Evolutionary conservation across 306 rosid species (phyloP), one percentile per base, ranked within the genome.

Genomic region (Begonia peltatifolia): DNA sequence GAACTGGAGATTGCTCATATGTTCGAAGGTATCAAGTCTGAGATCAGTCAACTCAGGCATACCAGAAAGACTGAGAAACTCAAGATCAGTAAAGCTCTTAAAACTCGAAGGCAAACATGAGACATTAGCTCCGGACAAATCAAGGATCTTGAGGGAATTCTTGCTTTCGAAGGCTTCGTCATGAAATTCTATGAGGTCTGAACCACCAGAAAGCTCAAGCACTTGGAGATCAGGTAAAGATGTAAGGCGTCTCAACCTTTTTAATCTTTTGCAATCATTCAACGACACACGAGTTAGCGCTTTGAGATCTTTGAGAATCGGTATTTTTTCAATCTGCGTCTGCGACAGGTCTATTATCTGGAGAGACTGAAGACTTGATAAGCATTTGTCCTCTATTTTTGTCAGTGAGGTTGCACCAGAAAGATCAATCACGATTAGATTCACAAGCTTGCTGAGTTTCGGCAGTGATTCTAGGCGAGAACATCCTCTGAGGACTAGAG

Each of bases 381-480:
- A 41, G 41, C 14, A 17, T 20, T 63, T 56, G 53, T 56, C 65
- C 22, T 4, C 16, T 15, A 73, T 12, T 14, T 2, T 56, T 18
- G 1, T 47, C 43, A 73, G 57, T 14, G 59, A 56, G 14, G 47
- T 35, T 42, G 74, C 64, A 52, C 78, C 71, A 42, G 65, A 61
- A 47, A 73, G 68, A 73, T 73, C 74, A 64, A 73, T 55, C 50
- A 68, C 48, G 67, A 52, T 13, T 17, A 73, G 74, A 5, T 64
- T 53, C 36, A 1, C 4, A 1, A 60, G 20, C 2, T 14, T 11
- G 42, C 23, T 43, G 7, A 73, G 41, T 51, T 42, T 60, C 13
- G 67, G 71, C 60, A 73, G 56, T 10, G 2, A 5, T 50, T 18
- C 0, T 52, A 73, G 63, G 36, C 10, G 0, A 7, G 47, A 14